Percentiles rank a stretch among this genome's conserved stretches.
These are phyloP conservation scores for Chloromonas sp. DNA, from an alignment of 163 green algal genomes.

Conservation along the genomic window DNA sequence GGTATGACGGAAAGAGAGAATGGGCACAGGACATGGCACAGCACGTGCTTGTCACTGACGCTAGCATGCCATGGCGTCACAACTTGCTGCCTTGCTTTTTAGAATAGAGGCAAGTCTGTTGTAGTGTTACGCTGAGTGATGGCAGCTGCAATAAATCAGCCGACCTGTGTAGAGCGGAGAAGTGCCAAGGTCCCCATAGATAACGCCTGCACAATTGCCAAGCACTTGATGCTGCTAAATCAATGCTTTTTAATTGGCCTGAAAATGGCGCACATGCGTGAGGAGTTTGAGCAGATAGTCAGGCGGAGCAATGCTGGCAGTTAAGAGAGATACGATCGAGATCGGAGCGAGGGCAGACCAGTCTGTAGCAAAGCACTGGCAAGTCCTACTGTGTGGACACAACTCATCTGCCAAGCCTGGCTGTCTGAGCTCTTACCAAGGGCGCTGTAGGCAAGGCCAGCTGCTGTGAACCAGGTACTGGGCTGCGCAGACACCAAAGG, in stretches of 20 bases:
- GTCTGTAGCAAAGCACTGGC: too few species aligned
- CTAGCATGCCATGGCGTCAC: background rate
- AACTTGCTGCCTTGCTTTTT: background rate
- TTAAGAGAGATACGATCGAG: background rate
- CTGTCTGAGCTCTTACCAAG: background rate
- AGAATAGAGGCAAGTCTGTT: conserved; percentile 17
- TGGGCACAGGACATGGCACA: too few species aligned
- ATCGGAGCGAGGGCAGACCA: too few species aligned
- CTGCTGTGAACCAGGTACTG: background rate
- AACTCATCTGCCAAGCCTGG: background rate
- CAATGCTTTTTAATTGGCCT: background rate
- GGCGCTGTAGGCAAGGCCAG: background rate
- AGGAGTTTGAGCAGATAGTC: background rate
- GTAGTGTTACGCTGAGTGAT: too few species aligned
- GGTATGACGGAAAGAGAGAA: too few species aligned
- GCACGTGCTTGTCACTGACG: background rate
- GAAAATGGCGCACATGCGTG: background rate
- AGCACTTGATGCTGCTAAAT: background rate
- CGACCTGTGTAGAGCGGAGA: conserved; percentile 27
- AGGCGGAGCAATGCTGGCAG: background rate
- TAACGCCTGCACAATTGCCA: conserved; percentile 2
- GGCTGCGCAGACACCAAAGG: background rate
- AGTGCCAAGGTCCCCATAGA: conserved; percentile 40
- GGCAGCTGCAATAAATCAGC: too few species aligned
- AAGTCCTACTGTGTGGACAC: too few species aligned